Evolutionary conservation across 228 moss, liverwort and hornwort species (phyloP).

Genomic region (Sphagnum magellanicum): DNA sequence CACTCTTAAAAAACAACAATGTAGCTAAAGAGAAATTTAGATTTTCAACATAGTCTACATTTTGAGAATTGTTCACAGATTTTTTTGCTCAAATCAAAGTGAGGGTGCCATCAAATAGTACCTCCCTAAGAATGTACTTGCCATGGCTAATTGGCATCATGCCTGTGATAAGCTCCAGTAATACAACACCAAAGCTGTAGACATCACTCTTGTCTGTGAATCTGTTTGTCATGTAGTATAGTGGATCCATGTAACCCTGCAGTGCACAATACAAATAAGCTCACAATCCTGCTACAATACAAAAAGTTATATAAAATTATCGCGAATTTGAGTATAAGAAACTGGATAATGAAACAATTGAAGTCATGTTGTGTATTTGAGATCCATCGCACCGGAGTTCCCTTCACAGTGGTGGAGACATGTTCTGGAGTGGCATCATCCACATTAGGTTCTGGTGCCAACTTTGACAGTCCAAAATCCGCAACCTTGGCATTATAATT

Average conservation of each 20-base stretch:
- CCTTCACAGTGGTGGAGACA: slow-evolving; percentile 85
- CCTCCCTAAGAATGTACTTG: slow-evolving; percentile 74
- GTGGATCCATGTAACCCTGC: slow-evolving; percentile 93
- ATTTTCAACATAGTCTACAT: too few relatives aligned
- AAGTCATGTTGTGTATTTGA: background rate
- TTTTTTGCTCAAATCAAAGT: too few relatives aligned
- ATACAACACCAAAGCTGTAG: slow-evolving; percentile 84
- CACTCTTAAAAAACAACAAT: too few relatives aligned
- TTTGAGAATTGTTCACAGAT: too few relatives aligned
- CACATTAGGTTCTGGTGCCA: slow-evolving; percentile 61
- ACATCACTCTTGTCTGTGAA: slow-evolving; percentile 89
- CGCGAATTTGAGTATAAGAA: too few relatives aligned
- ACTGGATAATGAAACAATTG: background rate
- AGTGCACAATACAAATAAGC: too few relatives aligned
- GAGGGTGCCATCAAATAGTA: slow-evolving; percentile 5
- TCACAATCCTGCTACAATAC: too few relatives aligned
- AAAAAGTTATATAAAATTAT: too few relatives aligned
- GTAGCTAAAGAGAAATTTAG: too few relatives aligned
- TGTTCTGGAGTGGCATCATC: slow-evolving; percentile 37
- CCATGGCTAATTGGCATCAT: slow-evolving; percentile 62
- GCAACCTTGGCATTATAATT: slow-evolving; percentile 75
- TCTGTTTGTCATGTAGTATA: slow-evolving; percentile 70
- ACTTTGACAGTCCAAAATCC: slow-evolving; percentile 83
- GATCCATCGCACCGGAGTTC: slow-evolving; percentile 57
- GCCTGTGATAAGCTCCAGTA: slow-evolving; percentile 76